Evolutionary conservation across 1,284 basidiomycete species (phyloP), one percentile per base, ranked within the genome.

Genomic region (Psilocybe mexicana): DNA sequence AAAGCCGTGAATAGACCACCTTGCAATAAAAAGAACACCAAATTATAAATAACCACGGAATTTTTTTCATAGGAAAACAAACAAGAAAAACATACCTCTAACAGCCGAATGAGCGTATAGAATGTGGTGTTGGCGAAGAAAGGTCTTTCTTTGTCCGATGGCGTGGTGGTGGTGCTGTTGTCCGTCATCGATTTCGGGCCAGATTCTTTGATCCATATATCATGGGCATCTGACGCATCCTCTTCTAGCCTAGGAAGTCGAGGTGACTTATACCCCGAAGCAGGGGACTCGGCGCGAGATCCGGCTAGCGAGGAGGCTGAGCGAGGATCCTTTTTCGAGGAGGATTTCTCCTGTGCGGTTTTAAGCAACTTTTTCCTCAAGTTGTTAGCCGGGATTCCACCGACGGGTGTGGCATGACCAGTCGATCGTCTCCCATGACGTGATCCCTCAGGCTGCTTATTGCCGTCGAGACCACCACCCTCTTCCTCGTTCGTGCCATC

Each of bases 61-160:
- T 23, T 40, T 52, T 14, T 58, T 45, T 24, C 52, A 47, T 43
- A 59, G 60, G 35, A 52, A 42, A 57, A 72, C 85, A 65, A 66
- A 94, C 94, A 44, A 59, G 60, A 38, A 52, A 42, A 57, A 72
- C 85, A 65, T 66, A 94, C 94, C 85, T 96, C 93, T 38, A 97
- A 72, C 54, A 98, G 77, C 49, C 96, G 87, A 65, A 98, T 72
- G 59, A 98, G 75, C 18, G 93, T 90, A 76, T 98, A 99, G 72
- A 95, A 93, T 43, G 93, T 90, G 58, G 93, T 94, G 76, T 98
- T 96, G 65, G 87, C 86, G 74, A 97, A 98, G 76, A 98, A 94
- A 36, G 88, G 87, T 46, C 81, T 72, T 51, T 73, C 73, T 49
- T 66, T 63, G 53, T 72, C 71, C 14, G 69, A 49, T 43, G 62